Evolutionary conservation across 139 green algal species (phyloP), one percentile per base, ranked within the genome.

Genomic region (Coelastrella sp.): DNA sequence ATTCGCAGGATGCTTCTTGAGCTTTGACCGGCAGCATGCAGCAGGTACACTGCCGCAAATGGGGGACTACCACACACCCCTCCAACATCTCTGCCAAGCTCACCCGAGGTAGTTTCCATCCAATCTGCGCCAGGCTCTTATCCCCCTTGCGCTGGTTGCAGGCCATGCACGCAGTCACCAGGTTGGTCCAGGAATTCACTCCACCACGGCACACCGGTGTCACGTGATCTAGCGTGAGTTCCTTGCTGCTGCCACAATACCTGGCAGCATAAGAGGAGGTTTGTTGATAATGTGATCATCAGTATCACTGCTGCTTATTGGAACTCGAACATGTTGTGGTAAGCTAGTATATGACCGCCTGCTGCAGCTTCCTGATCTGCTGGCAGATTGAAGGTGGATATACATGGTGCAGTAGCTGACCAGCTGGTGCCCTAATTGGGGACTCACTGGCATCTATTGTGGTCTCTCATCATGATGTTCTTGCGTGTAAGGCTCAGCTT

Each of bases 401-500:
- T 25, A 58, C 17, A 25, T 24, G 4, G 12, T 70, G 63, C 63
- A 22, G 63, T 17, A 22, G 63, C 63, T 17, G 15, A 70, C 6
- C 63, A 70, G 12, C 15, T 14, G 12, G 63, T 12, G 63, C 12
- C 15, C 70, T 25, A 49, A 5, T 7, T 78, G 7, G 15, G 11
- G 74, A 90, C 91, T 93, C 88, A 93, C 91, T 95, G 92, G 92
- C 93, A 95, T 59, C 75, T 82, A 89, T 92, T 90, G 19, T 88
- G 82, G 89, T 95, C 93, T 9, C 93, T 89, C 17, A 92, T 27
- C 90, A 95, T 91, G 56, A 95, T 78, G 89, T 95, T 95, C 85
- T 91, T 92, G n/a, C 92, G 82, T 7, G 92, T 93, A 75, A 92
- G 91, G 7, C 76, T 78, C 49, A 87, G 60, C 11, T 68, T 58